A percentile compares a stretch with the other conserved stretches of the same genome.
Conservation (phyloP, 2,329 filamentous ascomycete species). For the Fusarium sp. region DNA sequence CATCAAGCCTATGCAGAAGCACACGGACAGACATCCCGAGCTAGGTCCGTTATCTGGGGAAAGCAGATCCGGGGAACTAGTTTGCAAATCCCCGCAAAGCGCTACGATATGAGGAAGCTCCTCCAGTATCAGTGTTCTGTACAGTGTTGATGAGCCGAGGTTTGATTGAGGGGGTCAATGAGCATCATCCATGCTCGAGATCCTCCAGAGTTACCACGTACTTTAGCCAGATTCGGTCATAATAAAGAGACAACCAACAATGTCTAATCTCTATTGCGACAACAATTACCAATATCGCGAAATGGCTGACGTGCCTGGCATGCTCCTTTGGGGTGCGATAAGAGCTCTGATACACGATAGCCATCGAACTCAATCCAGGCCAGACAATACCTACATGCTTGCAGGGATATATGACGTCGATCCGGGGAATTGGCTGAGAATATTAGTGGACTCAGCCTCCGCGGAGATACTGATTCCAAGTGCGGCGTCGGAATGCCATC, state of each 20-base stretch:
- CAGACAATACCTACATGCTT: conserved; percentile 3
- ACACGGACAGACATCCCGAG: conserved; percentile 20
- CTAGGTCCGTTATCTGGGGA: conserved; percentile 36
- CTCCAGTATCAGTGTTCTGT: conserved; percentile 1
- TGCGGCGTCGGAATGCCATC: conserved; percentile 25
- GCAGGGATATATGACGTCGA: conserved; percentile 37
- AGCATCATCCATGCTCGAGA: conserved; percentile 2
- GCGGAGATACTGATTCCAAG: conserved; percentile 34
- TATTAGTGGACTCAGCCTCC: conserved; percentile 27
- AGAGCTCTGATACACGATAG: conserved; percentile 6
- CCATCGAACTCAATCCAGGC: neutral
- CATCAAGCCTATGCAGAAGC: conserved; percentile 7
- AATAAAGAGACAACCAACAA: neutral
- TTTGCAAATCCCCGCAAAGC: conserved; percentile 25
- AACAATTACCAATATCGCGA: conserved; percentile 1
- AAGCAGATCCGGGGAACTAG: conserved; percentile 34
- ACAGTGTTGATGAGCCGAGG: neutral
- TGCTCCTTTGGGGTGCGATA: conserved; percentile 6
- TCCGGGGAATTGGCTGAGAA: conserved; percentile 24
- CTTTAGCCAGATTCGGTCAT: neutral
- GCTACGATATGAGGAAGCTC: conserved; percentile 19
- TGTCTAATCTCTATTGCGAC: neutral
- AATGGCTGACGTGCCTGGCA: conserved; percentile 19
- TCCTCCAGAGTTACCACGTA: neutral
- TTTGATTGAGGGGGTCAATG: conserved; percentile 6